Evolutionary conservation across 345 rosid species (phyloP).

Genomic region (Clausena lansium): DNA sequence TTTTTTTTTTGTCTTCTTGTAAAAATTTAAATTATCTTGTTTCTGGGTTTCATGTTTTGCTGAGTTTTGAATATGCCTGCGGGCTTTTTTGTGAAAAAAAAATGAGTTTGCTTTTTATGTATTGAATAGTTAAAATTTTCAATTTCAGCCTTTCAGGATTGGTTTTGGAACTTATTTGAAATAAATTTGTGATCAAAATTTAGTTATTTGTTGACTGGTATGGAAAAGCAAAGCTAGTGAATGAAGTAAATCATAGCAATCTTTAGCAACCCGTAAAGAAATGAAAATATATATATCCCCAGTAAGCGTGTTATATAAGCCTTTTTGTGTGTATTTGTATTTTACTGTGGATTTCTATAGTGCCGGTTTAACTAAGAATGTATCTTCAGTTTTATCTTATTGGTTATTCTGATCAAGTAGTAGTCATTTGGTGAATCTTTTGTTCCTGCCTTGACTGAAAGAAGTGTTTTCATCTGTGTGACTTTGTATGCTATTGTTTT

Average conservation of each 20-base stretch:
- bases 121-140: not conserved
- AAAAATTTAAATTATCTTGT: not conserved
- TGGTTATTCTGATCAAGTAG: not conserved
- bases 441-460: not conserved
- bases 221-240: too few species aligned
- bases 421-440: not conserved
- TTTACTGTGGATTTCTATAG: conserved; percentile 1
- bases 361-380: not conserved
- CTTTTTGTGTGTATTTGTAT: not conserved
- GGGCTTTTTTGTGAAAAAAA: not conserved
- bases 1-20: not conserved
- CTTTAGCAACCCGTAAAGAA: not conserved
- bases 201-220: not conserved
- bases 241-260: not conserved
- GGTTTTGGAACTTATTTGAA: not conserved
- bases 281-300: too few species aligned
- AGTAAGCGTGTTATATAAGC: not conserved
- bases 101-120: not conserved
- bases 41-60: not conserved
- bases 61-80: not conserved
- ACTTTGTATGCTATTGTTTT: not conserved
- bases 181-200: not conserved
- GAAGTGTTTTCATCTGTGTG: not conserved
- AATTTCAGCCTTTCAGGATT: not conserved
- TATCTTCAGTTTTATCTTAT: not conserved